Evolutionary conservation across 2,329 filamentous ascomycete genomes (phyloP), one percentile per base, ranked within the genome.

Genomic region (Aaosphaeria pasadenensis): DNA sequence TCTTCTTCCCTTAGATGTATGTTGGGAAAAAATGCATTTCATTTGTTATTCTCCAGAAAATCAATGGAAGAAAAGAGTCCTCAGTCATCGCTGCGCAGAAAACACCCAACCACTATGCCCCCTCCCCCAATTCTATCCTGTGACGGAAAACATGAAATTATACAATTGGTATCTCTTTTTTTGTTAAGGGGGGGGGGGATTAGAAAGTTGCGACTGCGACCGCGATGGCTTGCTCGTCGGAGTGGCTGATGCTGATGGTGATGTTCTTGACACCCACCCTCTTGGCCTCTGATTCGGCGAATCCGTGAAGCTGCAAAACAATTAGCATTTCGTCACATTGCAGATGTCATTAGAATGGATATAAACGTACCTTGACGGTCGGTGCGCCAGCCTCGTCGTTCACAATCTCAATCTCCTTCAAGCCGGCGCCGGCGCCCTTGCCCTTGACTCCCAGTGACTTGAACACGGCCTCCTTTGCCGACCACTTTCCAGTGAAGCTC

Each of bases 401-500:
- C 53, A 83, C 72, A 61, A 99, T 92, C 76, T 99, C 95, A 75
- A 99, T 99, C 39, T 97, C 91, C 77, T 87, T 94, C 73, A 99
- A 73, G 11, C 90, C 80, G 50, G 94, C 92, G 56, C 95, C 94
- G 7, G 88, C 91, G 52, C 94, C 94, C 74, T 88, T 86, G 72
- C 91, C 87, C 59, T 81, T 76, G 9, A 97, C 91, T 57, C 91
- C 91, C 11, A 99, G 79, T 35, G 89, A 91, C 83, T 99, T 99
- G 81, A 99, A 99, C 1, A 99, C 91, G 30, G 94, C 94, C 75
- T 99, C 94, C 78, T 99, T 99, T 33, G 94, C 94, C 63, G 87
- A 92, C 94, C 94, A 99, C 59, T 91, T 85, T 43, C 94, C 94
- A 5, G 92, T 90, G 73, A 96, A 99, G 44, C 90, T 95, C 57